These are phyloP conservation scores for Pseudoturritis turrita DNA, from an alignment of 345 rosid species.

Conservation along the genomic window DNA sequence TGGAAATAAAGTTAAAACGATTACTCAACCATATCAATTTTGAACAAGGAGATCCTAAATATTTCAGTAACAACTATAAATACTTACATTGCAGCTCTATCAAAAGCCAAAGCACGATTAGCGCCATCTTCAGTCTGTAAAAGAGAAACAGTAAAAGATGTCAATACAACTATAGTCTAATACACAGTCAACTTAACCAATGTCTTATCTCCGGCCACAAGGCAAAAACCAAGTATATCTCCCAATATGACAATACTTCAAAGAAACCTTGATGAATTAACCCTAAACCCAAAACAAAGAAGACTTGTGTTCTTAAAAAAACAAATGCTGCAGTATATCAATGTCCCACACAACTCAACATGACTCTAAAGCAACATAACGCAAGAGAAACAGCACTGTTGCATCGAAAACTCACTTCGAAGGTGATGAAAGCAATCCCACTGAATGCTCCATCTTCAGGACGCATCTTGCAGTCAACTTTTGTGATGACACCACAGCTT, in stretches of 20 bases:
- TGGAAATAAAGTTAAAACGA: conserved; percentile 31
- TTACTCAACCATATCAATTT: not conserved
- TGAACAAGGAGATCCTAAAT: not conserved
- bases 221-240: not conserved
- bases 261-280: not conserved
- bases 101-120: conserved; percentile 68
- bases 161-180: conserved; percentile 4
- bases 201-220: not conserved
- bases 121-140: conserved; percentile 75
- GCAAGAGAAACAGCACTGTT: not conserved
- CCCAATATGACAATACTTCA: not conserved
- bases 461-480: conserved; percentile 77
- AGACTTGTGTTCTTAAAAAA: not conserved
- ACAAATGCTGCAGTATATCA: not conserved
- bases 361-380: not conserved
- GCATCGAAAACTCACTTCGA: conserved; percentile 44
- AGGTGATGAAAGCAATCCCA: conserved; percentile 78
- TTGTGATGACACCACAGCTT: conserved; percentile 72
- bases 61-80: not conserved
- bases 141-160: not conserved
- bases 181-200: not conserved
- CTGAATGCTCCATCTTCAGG: conserved; percentile 85
- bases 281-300: not conserved
- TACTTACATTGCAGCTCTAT: conserved; percentile 81
- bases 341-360: not conserved